These are phyloP conservation scores for Aspergillus sclerotioniger DNA, from an alignment of 495 filamentous ascomycete species.

Conservation along the genomic window DNA sequence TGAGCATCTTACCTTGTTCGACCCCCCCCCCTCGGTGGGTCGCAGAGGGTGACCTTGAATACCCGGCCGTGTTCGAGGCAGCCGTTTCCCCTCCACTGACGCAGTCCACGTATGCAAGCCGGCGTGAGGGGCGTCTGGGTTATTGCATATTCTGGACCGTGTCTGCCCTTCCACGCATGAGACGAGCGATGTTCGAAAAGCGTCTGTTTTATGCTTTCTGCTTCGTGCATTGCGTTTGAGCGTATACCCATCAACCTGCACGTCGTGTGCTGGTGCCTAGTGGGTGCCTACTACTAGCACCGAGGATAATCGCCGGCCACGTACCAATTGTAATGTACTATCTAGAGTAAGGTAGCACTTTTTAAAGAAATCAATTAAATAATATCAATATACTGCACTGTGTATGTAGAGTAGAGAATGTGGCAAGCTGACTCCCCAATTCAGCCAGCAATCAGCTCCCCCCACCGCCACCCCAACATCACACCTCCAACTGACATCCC, in stretches of 20 bases:
- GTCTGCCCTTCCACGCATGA: slow-evolving; percentile 5
- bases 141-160: slow-evolving; percentile 5
- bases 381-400: too few species aligned
- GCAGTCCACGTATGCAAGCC: slow-evolving; percentile 1
- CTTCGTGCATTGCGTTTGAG: slow-evolving; percentile 28
- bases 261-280: not conserved
- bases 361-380: too few species aligned
- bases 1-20: not conserved
- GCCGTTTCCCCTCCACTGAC: not conserved
- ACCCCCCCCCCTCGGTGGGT: not conserved
- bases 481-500: too few species aligned
- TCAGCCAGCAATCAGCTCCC: too few species aligned
- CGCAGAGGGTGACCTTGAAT: not conserved
- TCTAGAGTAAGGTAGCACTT: not conserved
- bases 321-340: not conserved
- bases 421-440: too few species aligned
- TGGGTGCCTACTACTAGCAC: not conserved
- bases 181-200: slow-evolving; percentile 9
- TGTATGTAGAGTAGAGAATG: too few species aligned
- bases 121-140: slow-evolving; percentile 9
- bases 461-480: too few species aligned
- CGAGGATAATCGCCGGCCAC: not conserved
- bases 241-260: slow-evolving; percentile 27
- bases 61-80: not conserved
- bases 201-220: slow-evolving; percentile 6